Evolutionary conservation across 257 asterid genomes (phyloP), one percentile per base, ranked within the genome.

Genomic region (Forsythia suspensa): DNA sequence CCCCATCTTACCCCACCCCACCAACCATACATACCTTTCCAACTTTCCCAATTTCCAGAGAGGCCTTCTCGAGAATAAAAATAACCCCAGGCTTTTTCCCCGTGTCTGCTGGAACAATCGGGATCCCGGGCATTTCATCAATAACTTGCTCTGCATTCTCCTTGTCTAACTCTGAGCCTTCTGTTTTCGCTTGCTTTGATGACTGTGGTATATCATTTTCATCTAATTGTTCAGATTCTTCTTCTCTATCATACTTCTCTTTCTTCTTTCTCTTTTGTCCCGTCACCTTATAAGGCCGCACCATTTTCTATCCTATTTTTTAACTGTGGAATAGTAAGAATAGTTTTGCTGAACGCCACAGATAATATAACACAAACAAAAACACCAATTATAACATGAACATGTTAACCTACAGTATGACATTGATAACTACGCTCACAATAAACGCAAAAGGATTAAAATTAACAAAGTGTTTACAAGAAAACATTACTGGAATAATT

Each of bases 21-120:
- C 37, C 51, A 63, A 0, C 37, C 52, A 75, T 55, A 73, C 88
- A 10, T 8, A 95, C 98, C 98, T 92, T 95, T 72, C 98, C 99
- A 76, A 93, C 91, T 93, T 95, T 88, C 0, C 95, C 99, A 59
- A 92, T 88, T 83, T 93, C 99, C 86, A 95, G 76, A 8, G 97
- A 92, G 4, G 98, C 97, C 86, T 87, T 93, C 79, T 93, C 98
- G 5, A 95, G 91, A 80, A 95, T 79, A 72, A 93, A 95, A 81
- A 93, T 85, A 66, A 93, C 91, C 10, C 91, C 89, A n/a, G 90
- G 90, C 72, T 87, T 91, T 36, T 76, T 84, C 55, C 71, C 81
- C 38, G 80, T 74, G n/a, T 88, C 91, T 75, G 79, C 83, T 2
- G 75, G 76, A 52, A 79, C 85, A 82, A 83, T 73, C 36, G 98